A percentile compares a stretch with the other conserved stretches of the same genome.
Evolutionary conservation across 2,329 filamentous ascomycete species (phyloP).

Genomic region (Stylonectria norvegica): DNA sequence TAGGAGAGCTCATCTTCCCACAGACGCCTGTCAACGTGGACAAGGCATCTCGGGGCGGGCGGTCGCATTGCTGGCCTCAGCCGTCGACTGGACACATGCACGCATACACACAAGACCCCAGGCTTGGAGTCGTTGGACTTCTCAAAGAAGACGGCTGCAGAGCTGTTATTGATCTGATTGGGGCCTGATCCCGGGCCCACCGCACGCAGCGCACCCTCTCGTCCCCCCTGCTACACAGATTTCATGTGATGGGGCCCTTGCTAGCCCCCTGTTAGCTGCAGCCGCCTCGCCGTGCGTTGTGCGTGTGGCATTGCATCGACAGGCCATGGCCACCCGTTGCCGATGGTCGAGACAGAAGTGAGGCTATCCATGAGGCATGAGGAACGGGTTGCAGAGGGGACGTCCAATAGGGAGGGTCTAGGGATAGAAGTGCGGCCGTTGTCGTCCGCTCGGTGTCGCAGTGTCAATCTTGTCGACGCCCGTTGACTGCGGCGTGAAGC

Average conservation of each 20-base stretch:
- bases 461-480: slow-evolving; percentile 19
- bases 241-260: background rate
- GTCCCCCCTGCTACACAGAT: background rate
- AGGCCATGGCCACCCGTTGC: slow-evolving; percentile 6
- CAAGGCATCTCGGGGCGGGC: slow-evolving; percentile 12
- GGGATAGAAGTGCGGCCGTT: slow-evolving; percentile 19
- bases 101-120: slow-evolving; percentile 4
- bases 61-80: slow-evolving; percentile 10
- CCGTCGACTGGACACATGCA: slow-evolving; percentile 2
- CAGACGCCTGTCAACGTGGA: slow-evolving; percentile 23
- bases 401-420: slow-evolving; percentile 20
- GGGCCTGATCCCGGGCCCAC: slow-evolving; percentile 10
- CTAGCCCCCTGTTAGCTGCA: background rate
- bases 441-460: slow-evolving; percentile 16
- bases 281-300: background rate
- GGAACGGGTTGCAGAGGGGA: slow-evolving; percentile 17
- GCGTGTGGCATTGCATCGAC: slow-evolving; percentile 4
- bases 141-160: slow-evolving; percentile 26
- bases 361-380: slow-evolving; percentile 23
- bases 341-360: slow-evolving; percentile 16
- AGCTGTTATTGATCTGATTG: slow-evolving; percentile 13
- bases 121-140: slow-evolving; percentile 15
- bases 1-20: slow-evolving; percentile 4
- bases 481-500: slow-evolving; percentile 19
- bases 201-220: slow-evolving; percentile 17